Base-by-base conservation (phyloP, 805 yeast species). In the Isabelozyma heimii region DNA sequence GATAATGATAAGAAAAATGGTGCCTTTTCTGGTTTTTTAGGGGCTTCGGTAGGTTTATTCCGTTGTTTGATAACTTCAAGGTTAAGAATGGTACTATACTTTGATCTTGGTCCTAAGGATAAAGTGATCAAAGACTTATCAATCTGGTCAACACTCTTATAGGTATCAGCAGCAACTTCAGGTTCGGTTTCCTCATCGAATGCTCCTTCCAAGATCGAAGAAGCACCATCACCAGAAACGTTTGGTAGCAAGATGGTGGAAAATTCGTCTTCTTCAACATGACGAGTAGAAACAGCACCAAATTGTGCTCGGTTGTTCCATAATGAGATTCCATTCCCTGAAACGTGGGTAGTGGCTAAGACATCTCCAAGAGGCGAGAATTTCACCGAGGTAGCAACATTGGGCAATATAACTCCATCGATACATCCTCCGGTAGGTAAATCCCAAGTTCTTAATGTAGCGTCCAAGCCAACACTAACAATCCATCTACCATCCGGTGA, bases 401-500 rank as follows among this genome's bases (percentile, higher is more conserved):
- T 82, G 1, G 86, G 83, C 24, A 94, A 77, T 46, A 74, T 71
- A 14, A 92, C 84, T 53, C 97, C 97, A 70, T 94, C 99, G 49
- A 94, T 90, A 67, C 98, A 92, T 1, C 91, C 89, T 44, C 99
- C 98, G 1, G 97, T 87, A 40, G 98, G 98, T 51, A 94, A 79
- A 66, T 94, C 98, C 98, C 98, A 94, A 0, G 97, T 90, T 60
- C 99, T 81, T 44, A 94, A 75, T 0, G 98, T 91, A 2, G 89
- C 78, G 63, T 94, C 99, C 51, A 91, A 73, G 0, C 91, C 79
- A 1, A 89, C 84, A 20, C 94, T 83, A 8, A 94, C 84, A 35
- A 94, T 72, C 97, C 98, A 94, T 65, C 97, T 83, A 35, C 97
- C 98, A 65, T 91, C 92, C 4, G 97, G 95, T 3, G 96, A 85